Conservation (phyloP, 2,329 filamentous ascomycete genomes). For the Ophiostoma triangulosporum region DNA sequence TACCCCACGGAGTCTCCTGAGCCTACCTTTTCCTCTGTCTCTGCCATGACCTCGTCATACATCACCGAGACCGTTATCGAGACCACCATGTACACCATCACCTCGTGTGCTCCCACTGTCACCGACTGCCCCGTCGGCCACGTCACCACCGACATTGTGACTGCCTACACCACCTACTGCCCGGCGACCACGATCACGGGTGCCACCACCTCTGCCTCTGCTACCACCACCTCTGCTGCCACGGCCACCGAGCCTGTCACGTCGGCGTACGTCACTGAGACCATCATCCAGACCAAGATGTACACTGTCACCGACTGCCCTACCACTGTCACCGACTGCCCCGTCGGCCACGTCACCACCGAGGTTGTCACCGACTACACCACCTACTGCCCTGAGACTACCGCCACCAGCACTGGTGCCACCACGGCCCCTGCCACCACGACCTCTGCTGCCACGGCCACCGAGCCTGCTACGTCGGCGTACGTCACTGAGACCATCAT, state of each 20-base stretch:
- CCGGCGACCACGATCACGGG: slow-evolving; percentile 19
- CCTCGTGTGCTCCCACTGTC: slow-evolving; percentile 11
- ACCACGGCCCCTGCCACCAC: not conserved
- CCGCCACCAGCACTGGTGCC: not conserved
- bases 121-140: slow-evolving; percentile 14
- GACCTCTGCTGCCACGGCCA: not conserved
- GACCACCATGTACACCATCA: slow-evolving; percentile 19
- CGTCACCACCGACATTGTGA: slow-evolving; percentile 18
- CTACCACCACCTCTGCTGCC: not conserved
- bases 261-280: slow-evolving; percentile 1
- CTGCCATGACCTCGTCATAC: slow-evolving; percentile 2
- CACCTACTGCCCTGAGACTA: slow-evolving; percentile 2
- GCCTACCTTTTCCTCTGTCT: not conserved
- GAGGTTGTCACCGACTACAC: not conserved
- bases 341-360: slow-evolving; percentile 1
- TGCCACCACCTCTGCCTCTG: not conserved
- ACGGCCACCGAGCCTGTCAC: not conserved
- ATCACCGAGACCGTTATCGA: slow-evolving; percentile 11
- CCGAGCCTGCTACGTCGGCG: not conserved
- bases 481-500: slow-evolving; percentile 2
- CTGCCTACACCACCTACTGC: slow-evolving; percentile 26
- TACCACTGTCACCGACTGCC: slow-evolving; percentile 3
- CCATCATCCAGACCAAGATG: not conserved
- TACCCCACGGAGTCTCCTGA: no score
- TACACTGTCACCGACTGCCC: slow-evolving; percentile 5